Percentiles rank a stretch among this genome's conserved stretches.
These are phyloP conservation scores for Pelargonium australe DNA, from an alignment of 441 rosid species.

Conservation along the genomic window DNA sequence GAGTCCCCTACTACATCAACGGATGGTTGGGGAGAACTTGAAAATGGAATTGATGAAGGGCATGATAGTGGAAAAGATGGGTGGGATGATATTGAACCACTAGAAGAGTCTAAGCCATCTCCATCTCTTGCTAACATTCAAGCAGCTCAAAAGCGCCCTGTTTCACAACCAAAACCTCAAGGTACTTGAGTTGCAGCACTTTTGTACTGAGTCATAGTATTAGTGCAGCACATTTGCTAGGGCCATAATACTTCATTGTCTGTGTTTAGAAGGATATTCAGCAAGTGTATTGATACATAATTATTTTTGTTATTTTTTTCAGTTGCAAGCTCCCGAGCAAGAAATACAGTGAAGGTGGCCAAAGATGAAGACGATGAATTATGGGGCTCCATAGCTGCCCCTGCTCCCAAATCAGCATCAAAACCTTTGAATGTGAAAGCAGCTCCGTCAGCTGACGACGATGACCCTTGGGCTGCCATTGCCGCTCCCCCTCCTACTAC, in stretches of 20 bases:
- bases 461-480: slow-evolving; percentile 94
- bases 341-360: slow-evolving; percentile 38
- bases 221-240: too few relatives aligned
- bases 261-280: too few relatives aligned
- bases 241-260: too few relatives aligned
- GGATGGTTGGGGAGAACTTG: slow-evolving; percentile 99
- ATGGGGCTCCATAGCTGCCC: slow-evolving; percentile 97
- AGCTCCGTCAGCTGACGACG: slow-evolving; percentile 47
- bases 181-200: slow-evolving; percentile 32
- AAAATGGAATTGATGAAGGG: slow-evolving; percentile 72
- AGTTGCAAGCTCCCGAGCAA: slow-evolving; percentile 59
- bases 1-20: slow-evolving; percentile 96
- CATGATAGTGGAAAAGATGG: slow-evolving; percentile 78
- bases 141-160: slow-evolving; percentile 91
- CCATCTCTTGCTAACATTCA: slow-evolving; percentile 78
- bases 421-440: slow-evolving; percentile 59
- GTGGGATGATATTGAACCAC: slow-evolving; percentile 96
- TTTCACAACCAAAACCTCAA: slow-evolving; percentile 57
- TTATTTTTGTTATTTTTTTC: slow-evolving; percentile 5
- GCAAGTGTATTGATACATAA: background rate
- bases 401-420: slow-evolving; percentile 60
- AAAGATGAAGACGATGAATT: slow-evolving; percentile 70
- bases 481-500: slow-evolving; percentile 96
- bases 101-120: slow-evolving; percentile 79
- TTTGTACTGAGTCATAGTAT: background rate